Evolutionary conservation across 345 rosid species (phyloP).

Genomic region (Mangifera indica): DNA sequence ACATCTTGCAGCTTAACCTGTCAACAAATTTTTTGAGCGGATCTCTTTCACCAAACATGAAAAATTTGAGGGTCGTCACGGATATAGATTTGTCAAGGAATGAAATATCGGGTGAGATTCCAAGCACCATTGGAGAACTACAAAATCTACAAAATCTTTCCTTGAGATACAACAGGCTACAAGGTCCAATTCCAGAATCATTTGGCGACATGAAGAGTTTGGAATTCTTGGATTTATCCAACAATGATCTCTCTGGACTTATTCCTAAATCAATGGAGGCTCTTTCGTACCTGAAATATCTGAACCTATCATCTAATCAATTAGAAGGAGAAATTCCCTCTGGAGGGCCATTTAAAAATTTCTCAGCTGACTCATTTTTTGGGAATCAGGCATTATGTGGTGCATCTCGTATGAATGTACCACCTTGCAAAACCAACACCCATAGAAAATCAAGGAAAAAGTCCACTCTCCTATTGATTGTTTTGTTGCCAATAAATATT

Average conservation of each 20-base stretch:
- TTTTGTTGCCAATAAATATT: background rate
- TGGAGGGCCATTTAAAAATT: constrained; percentile 13
- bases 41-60: background rate
- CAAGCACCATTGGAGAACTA: background rate
- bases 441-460: background rate
- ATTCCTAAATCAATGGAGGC: constrained; percentile 20
- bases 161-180: background rate
- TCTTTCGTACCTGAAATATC: background rate
- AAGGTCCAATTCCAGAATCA: constrained; percentile 15
- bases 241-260: constrained; percentile 8
- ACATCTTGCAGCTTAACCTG: background rate
- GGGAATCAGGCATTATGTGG: constrained; percentile 20
- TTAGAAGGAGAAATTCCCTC: constrained; percentile 21
- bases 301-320: constrained; percentile 14
- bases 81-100: constrained; percentile 18
- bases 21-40: constrained; percentile 18
- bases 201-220: constrained; percentile 2
- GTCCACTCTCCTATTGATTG: background rate
- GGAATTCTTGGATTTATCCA: constrained; percentile 14
- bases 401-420: background rate
- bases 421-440: background rate
- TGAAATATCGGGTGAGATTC: constrained; percentile 9
- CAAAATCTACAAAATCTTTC: background rate
- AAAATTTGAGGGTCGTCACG: background rate
- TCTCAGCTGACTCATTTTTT: constrained; percentile 10